Evolutionary conservation across 371 early-diverging fungal genomes (phyloP).

Genomic region (Choanephora cucurbitarum): DNA sequence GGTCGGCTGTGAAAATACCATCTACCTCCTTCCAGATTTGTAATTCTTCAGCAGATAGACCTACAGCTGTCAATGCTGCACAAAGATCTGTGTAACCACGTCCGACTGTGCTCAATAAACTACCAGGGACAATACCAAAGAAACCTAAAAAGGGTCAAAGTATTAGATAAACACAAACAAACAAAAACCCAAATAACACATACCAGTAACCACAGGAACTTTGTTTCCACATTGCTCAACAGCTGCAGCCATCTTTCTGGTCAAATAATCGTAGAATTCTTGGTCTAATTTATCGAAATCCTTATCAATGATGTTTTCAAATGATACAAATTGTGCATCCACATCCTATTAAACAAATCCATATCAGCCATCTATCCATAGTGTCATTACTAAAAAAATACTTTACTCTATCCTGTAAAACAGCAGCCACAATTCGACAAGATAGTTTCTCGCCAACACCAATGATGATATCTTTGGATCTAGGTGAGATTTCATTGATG

Average conservation of each 20-base stretch:
- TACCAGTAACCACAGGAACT: constrained; percentile 88
- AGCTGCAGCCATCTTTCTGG: constrained; percentile 65
- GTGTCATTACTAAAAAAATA: constrained; percentile 5
- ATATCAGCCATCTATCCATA: neutral
- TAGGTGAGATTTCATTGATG: constrained; percentile 95
- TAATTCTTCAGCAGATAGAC: constrained; percentile 82
- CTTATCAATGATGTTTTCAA: constrained; percentile 82
- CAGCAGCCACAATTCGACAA: constrained; percentile 86
- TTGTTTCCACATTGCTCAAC: constrained; percentile 66
- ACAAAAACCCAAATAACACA: neutral
- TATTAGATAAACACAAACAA: too few relatives aligned
- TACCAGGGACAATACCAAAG: constrained; percentile 95
- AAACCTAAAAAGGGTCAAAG: constrained; percentile 58
- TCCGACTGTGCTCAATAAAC: constrained; percentile 88
- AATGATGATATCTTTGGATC: constrained; percentile 94
- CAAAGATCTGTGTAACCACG: constrained; percentile 98
- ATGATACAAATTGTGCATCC: constrained; percentile 80
- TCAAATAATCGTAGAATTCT: constrained; percentile 89
- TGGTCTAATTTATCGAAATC: constrained; percentile 88
- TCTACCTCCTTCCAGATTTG: constrained; percentile 99
- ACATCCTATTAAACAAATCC: constrained; percentile 59
- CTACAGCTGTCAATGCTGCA: constrained; percentile 94
- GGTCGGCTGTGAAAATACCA: constrained; percentile 98
- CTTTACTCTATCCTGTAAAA: constrained; percentile 68
- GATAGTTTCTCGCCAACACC: constrained; percentile 93